Base-by-base conservation (phyloP, 495 filamentous ascomycete genomes). In the Thozetella sp. region DNA sequence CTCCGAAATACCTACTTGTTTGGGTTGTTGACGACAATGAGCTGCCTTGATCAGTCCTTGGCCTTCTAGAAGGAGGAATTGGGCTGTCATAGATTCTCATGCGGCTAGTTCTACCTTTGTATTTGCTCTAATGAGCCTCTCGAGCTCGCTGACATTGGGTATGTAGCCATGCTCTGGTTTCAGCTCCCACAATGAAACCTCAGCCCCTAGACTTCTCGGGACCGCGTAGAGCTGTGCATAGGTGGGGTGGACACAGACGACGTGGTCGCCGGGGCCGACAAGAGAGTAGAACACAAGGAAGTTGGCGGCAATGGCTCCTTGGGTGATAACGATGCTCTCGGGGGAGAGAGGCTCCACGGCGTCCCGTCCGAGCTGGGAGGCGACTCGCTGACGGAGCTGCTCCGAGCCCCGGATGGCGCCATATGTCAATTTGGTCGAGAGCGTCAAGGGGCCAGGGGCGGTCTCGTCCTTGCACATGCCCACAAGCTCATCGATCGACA, bases 151-250 rank as follows among this genome's bases (percentile, higher is more conserved):
- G 12, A 90, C 70, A 63, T 93, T 83, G 1, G 91, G 80, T 20
- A 88, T 74, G 77, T 89, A 96, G 17, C 81, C 80, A 52, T 91
- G 79, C 3, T 84, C 74, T 34, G 83, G 80, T 57, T 82, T 84
- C 6, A 93, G 78, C 70, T 86, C 86, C 93, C 93, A 97, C 22
- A 93, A 66, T 52, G 86, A 87, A 2, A 97, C 91, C 57, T 92
- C 86, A 0, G 93, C 93, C 0, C 93, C 93, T 2, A 97, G 76
- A 27, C 87, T 90, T 58, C 76, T 82, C 1, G 93, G 90, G 1
- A 96, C 84, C 13, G 84, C 77, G 64, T 94, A 96, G 0, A 97
- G 82, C 65, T 96, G 93, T 66, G 95, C 90, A 69, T 97, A 97
- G 22, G 92, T 95, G 2, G 93, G 93, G 64, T 92, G 89, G 56